phyloP scores from a whole-genome alignment of 2,329 filamentous ascomycete species.

The Aspergillus latus region DNA sequence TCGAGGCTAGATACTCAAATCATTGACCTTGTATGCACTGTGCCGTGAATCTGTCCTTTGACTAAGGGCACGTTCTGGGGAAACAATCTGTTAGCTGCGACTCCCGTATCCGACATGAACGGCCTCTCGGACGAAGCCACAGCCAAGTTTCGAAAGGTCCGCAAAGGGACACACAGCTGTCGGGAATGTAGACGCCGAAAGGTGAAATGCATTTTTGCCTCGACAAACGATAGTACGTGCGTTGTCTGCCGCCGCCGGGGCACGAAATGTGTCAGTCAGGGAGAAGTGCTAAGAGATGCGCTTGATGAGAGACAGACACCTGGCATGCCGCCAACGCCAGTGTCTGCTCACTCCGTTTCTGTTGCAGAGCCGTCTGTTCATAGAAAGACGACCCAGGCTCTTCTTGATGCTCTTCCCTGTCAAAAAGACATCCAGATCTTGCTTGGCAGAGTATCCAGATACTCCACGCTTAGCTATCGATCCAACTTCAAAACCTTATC shows the following conservation, averaged over 20 bases:
- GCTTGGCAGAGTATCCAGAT: neutral
- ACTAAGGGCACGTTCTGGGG: neutral
- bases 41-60: too few relatives aligned
- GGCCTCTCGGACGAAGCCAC: neutral
- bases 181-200: slow-evolving; percentile 1
- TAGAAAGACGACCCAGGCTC: neutral
- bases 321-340: neutral
- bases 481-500: neutral
- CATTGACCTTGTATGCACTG: too few relatives aligned
- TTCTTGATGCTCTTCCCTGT: neutral
- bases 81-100: neutral
- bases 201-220: slow-evolving; percentile 1
- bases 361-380: neutral
- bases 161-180: slow-evolving; percentile 5
- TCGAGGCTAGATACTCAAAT: too few relatives aligned
- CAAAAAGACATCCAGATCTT: neutral
- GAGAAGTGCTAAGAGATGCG: neutral
- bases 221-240: neutral
- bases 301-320: neutral
- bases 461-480: neutral
- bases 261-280: neutral
- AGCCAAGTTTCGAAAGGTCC: neutral
- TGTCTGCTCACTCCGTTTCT: neutral
- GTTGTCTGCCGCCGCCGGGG: neutral
- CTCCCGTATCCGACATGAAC: neutral